Percentiles rank a stretch among this genome's conserved stretches.
Conservation (phyloP, 208 protist genomes). For the Trypanosoma boissoni region DNA sequence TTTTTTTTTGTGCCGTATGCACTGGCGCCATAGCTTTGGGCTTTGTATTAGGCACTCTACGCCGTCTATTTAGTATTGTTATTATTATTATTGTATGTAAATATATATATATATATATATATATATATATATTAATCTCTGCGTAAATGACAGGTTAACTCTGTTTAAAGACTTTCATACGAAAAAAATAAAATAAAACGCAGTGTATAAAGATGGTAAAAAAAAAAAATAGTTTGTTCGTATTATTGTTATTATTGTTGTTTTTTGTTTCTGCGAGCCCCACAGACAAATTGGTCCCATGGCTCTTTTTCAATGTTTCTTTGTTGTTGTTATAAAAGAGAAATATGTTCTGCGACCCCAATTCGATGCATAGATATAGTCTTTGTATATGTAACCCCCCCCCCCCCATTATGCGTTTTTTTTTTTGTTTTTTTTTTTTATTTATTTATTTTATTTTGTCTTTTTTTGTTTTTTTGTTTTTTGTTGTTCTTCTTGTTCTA, state of each 20-base stretch:
- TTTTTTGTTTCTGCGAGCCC: constrained; percentile 4
- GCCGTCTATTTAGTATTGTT: not conserved
- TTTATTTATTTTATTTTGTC: constrained; percentile 1
- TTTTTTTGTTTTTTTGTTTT: not conserved
- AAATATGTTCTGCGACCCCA: too few relatives aligned
- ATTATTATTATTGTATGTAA: not conserved
- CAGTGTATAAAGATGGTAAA: not conserved
- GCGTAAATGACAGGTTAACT: not conserved
- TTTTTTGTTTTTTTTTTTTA: constrained; percentile 15
- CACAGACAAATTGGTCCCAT: too few relatives aligned
- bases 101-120: constrained; percentile 13
- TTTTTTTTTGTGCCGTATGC: too few relatives aligned
- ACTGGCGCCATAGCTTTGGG: too few relatives aligned
- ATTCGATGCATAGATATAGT: too few relatives aligned
- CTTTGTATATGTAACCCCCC: not conserved
- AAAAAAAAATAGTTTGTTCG: not conserved
- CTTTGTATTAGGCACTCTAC: too few relatives aligned
- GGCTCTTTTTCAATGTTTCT: too few relatives aligned
- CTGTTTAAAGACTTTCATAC: too few relatives aligned
- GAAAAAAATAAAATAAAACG: not conserved
- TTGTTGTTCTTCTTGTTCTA: constrained; percentile 5
- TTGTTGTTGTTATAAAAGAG: too few relatives aligned
- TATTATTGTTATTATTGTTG: not conserved
- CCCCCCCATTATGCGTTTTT: not conserved
- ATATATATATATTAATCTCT: constrained; percentile 2